Evolutionary conservation across 2,329 filamentous ascomycete genomes (phyloP).

Genomic region (Verticillium isaacii): DNA sequence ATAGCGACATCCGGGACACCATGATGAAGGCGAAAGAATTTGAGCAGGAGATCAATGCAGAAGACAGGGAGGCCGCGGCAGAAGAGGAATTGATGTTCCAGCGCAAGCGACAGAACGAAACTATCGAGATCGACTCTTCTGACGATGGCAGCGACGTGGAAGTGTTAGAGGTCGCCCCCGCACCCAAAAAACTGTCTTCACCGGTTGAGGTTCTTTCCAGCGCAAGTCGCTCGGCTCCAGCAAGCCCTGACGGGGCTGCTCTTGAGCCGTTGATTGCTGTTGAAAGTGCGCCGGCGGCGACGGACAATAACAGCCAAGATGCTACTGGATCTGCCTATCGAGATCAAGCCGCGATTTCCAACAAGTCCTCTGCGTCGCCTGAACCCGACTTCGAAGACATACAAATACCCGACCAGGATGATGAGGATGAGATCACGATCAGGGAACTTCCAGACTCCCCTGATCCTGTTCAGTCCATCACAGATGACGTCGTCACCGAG

Average conservation of each 20-base stretch:
- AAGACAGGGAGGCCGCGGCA: conserved; percentile 52
- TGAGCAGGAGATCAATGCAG: conserved; percentile 58
- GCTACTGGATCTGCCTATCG: background rate
- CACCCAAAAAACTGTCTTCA: conserved; percentile 16
- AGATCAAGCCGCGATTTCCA: background rate
- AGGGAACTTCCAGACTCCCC: conserved; percentile 18
- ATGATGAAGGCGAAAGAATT: conserved; percentile 53
- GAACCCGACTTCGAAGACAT: conserved; percentile 33
- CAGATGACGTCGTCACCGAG: conserved; percentile 23
- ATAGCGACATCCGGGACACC: conserved; percentile 61
- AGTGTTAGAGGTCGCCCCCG: conserved; percentile 45
- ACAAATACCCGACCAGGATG: conserved; percentile 16
- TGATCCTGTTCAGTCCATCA: conserved; percentile 17
- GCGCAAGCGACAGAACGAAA: conserved; percentile 37
- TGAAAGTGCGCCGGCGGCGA: background rate
- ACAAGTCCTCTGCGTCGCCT: conserved; percentile 1
- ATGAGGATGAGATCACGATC: conserved; percentile 24
- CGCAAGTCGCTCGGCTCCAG: background rate
- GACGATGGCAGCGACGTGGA: conserved; percentile 55
- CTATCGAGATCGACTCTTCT: conserved; percentile 61
- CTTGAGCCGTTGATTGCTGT: background rate
- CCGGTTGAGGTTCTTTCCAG: background rate
- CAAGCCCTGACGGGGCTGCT: background rate
- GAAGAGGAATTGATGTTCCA: conserved; percentile 48
- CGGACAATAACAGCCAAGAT: background rate